phyloP scores from a whole-genome alignment of 495 filamentous ascomycete genomes.

The Hypoxylon lenormandii region DNA sequence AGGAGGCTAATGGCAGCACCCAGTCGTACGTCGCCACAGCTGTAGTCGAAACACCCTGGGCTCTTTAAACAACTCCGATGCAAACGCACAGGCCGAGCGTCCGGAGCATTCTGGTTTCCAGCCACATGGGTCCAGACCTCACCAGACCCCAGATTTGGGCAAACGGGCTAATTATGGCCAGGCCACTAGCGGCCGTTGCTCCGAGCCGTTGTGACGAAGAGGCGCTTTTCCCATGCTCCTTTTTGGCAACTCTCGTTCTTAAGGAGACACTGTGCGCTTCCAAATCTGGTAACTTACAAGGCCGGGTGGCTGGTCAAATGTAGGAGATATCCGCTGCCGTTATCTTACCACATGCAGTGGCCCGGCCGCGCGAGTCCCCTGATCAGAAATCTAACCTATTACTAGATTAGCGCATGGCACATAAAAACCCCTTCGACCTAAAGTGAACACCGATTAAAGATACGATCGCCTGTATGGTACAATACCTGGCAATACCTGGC shows the following conservation, averaged over 20 bases:
- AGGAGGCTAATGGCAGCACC: neutral
- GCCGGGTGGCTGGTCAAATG: conserved; percentile 5
- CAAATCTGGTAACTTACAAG: conserved; percentile 20
- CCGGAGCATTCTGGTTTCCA: conserved; percentile 40
- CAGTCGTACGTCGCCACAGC: neutral
- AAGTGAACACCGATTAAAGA: conserved; percentile 18
- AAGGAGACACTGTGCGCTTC: conserved; percentile 16
- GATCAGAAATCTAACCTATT: neutral
- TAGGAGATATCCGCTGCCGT: conserved; percentile 10
- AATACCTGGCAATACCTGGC: neutral
- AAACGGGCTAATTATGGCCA: conserved; percentile 45
- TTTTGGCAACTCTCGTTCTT: conserved; percentile 9
- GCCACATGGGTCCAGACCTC: conserved; percentile 42
- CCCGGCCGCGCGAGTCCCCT: neutral
- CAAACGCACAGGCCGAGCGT: conserved; percentile 44
- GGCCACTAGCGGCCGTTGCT: conserved; percentile 19
- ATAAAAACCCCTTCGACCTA: conserved; percentile 4
- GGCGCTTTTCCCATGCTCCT: conserved; percentile 22
- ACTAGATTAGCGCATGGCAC: conserved; percentile 17
- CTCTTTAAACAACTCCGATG: conserved; percentile 9
- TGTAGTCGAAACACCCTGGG: neutral
- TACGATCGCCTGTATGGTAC: no score
- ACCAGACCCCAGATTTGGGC: conserved; percentile 43
- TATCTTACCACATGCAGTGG: no score
- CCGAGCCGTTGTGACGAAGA: conserved; percentile 25